phyloP scores from a whole-genome alignment of 2,329 filamentous ascomycete species.

The Lachnellula arida region DNA sequence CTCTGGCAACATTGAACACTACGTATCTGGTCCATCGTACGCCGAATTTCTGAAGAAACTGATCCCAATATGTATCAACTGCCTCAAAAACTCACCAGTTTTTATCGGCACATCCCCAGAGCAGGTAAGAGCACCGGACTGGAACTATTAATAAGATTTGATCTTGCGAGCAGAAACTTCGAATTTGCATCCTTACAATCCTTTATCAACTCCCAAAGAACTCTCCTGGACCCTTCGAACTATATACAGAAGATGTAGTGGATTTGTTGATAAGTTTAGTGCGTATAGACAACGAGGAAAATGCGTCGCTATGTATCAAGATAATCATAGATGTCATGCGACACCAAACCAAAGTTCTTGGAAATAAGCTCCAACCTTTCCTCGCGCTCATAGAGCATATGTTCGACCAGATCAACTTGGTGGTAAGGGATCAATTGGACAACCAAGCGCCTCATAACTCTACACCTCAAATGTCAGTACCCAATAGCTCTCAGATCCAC shows the following conservation, averaged over 20 bases:
- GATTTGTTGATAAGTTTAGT: slow-evolving; percentile 87
- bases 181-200: slow-evolving; percentile 91
- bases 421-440: slow-evolving; percentile 94
- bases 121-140: slow-evolving; percentile 56
- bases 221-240: slow-evolving; percentile 76
- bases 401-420: slow-evolving; percentile 90
- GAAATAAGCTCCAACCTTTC: slow-evolving; percentile 82
- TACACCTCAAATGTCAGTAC: slow-evolving; percentile 60
- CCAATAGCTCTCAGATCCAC: slow-evolving; percentile 63
- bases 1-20: slow-evolving; percentile 87
- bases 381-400: slow-evolving; percentile 89
- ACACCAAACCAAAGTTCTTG: slow-evolving; percentile 79
- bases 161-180: slow-evolving; percentile 62
- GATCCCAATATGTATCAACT: slow-evolving; percentile 83
- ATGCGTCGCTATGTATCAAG: slow-evolving; percentile 97
- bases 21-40: slow-evolving; percentile 74
- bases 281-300: slow-evolving; percentile 92
- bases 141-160: slow-evolving; percentile 3
- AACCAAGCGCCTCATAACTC: no score
- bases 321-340: slow-evolving; percentile 96
- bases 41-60: slow-evolving; percentile 76
- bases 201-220: slow-evolving; percentile 77
- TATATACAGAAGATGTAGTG: slow-evolving; percentile 81
- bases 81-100: slow-evolving; percentile 79
- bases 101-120: slow-evolving; percentile 89